Evolutionary conservation across 805 yeast genomes (phyloP).

Genomic region (Lachancea thermotolerans): DNA sequence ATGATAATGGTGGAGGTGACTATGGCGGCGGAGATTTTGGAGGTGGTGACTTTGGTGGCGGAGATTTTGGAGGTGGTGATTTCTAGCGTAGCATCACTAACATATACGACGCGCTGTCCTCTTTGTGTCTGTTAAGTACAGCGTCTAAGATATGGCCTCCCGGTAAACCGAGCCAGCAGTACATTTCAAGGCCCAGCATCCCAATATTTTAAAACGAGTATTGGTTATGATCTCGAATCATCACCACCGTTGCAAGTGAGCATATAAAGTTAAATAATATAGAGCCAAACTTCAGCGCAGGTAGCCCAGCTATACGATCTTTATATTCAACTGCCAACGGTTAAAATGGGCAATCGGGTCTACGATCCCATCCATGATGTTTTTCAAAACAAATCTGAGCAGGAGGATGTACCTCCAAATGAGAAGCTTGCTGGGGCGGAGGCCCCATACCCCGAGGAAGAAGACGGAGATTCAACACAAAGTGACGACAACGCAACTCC

Average conservation of each 20-base stretch:
- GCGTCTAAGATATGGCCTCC: too few species aligned
- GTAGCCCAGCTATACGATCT: neutral
- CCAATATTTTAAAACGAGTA: too few species aligned
- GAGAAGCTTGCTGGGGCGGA: neutral
- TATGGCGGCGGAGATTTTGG: constrained; percentile 28
- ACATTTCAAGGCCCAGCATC: too few species aligned
- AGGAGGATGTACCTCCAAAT: neutral
- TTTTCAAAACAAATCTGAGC: constrained; percentile 17
- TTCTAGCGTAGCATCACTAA: neutral
- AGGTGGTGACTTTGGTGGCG: constrained; percentile 27
- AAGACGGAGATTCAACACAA: constrained; percentile 16
- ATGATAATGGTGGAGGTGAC: constrained; percentile 28
- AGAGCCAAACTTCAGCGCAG: too few species aligned
- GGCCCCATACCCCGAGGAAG: constrained; percentile 1
- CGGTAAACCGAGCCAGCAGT: too few species aligned
- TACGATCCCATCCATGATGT: constrained; percentile 34
- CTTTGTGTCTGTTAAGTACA: too few species aligned
- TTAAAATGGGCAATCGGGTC: constrained; percentile 27
- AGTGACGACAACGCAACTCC: constrained; percentile 16
- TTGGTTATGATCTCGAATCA: too few species aligned
- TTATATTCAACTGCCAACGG: neutral
- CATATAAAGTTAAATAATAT: too few species aligned
- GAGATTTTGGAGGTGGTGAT: constrained; percentile 18
- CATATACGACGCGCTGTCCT: too few species aligned
- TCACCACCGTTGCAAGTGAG: too few species aligned